Evolutionary conservation across 371 early-diverging fungal species (phyloP).

Genomic region (Mucor irregularis): DNA sequence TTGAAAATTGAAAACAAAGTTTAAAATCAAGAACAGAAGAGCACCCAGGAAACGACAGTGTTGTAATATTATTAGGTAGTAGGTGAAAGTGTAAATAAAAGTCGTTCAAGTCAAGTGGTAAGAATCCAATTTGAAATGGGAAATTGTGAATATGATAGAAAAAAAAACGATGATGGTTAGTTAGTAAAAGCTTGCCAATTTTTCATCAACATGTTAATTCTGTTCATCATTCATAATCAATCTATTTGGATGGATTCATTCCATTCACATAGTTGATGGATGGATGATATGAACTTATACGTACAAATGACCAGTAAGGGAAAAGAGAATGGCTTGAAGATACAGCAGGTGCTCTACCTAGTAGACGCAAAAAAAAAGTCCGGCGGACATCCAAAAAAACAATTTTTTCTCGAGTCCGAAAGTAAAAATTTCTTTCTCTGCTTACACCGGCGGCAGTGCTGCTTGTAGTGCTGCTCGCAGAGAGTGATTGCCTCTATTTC

Average conservation of each 20-base stretch:
- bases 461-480: no score
- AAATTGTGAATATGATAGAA: background rate
- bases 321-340: constrained; percentile 34
- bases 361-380: constrained; percentile 23
- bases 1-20: background rate
- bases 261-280: constrained; percentile 6
- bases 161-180: background rate
- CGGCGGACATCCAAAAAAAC: constrained; percentile 10
- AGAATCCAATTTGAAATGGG: background rate
- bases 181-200: background rate
- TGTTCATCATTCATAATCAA: background rate
- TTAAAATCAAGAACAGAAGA: background rate
- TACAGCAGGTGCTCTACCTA: constrained; percentile 11
- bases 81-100: background rate
- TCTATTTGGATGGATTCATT: constrained; percentile 4
- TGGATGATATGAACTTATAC: constrained; percentile 24
- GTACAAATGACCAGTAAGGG: constrained; percentile 44
- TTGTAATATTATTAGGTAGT: background rate
- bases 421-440: no score
- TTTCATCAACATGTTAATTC: background rate
- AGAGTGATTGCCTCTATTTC: no score
- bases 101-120: no score
- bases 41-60: no score
- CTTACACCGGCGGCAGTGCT: background rate
- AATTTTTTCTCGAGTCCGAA: background rate